Evolutionary conservation across 2,329 filamentous ascomycete species (phyloP).

Genomic region (Paracoccidioides lutzii): DNA sequence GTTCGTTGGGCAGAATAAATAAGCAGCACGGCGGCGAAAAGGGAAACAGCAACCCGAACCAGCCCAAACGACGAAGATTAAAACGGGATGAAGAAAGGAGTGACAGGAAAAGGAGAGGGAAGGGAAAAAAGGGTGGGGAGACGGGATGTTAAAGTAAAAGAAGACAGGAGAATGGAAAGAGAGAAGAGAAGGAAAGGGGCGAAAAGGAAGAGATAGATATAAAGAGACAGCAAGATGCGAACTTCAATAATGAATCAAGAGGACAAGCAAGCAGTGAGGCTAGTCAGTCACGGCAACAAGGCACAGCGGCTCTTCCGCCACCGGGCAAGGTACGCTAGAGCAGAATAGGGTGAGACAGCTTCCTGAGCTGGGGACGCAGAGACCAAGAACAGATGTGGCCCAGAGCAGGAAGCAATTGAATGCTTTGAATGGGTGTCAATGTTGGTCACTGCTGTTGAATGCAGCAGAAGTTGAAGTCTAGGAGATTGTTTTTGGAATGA

Average conservation of each 20-base stretch:
- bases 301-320: not conserved
- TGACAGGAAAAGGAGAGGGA: constrained; percentile 2
- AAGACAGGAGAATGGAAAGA: not conserved
- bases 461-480: no score
- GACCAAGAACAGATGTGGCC: not conserved
- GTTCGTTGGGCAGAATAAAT: not conserved
- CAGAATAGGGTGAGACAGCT: not conserved
- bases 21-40: not conserved
- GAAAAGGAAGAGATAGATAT: constrained; percentile 2
- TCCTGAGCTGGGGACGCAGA: not conserved
- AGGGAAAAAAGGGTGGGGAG: not conserved
- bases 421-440: not conserved
- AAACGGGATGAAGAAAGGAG: constrained; percentile 4
- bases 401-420: not conserved
- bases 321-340: not conserved
- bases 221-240: not conserved
- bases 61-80: not conserved
- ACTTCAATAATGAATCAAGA: not conserved
- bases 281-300: no score
- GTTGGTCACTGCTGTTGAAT: not conserved
- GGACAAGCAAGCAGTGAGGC: not conserved
- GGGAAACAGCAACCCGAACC: not conserved
- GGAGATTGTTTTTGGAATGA: not conserved
- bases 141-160: not conserved
- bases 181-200: not conserved